phyloP scores from a whole-genome alignment of 2,329 filamentous ascomycete species.

The Ophidiomyces ophidiicola region DNA sequence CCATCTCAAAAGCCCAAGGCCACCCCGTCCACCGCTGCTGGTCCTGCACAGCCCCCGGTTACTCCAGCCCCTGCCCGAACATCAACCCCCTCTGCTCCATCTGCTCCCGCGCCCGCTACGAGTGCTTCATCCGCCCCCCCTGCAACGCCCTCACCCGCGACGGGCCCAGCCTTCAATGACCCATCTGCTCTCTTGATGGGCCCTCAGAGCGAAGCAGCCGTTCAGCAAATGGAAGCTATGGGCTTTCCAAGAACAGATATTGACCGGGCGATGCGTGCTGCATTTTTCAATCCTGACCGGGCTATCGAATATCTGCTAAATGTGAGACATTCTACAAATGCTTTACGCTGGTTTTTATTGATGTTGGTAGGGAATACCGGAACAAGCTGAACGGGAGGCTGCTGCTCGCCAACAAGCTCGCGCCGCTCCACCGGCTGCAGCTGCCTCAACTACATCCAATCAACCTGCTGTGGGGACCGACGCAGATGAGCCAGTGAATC shows the following conservation, averaged over 20 bases:
- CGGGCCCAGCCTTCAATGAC: constrained; percentile 48
- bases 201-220: constrained; percentile 64
- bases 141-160: constrained; percentile 15
- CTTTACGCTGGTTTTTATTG: constrained; percentile 3
- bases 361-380: constrained; percentile 68
- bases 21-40: constrained; percentile 19
- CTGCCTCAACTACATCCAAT: constrained; percentile 28
- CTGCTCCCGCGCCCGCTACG: constrained; percentile 15
- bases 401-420: constrained; percentile 20
- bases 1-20: constrained; percentile 42
- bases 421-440: constrained; percentile 32
- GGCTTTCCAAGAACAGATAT: constrained; percentile 82
- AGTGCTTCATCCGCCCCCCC: constrained; percentile 12
- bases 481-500: constrained; percentile 58
- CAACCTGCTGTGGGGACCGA: constrained; percentile 25
- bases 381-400: constrained; percentile 57
- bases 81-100: constrained; percentile 12
- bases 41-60: constrained; percentile 28
- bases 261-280: constrained; percentile 86
- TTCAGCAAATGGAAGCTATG: constrained; percentile 94
- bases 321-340: no score
- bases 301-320: constrained; percentile 91
- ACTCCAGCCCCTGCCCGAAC: constrained; percentile 16
- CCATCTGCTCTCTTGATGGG: constrained; percentile 79
- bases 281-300: constrained; percentile 92